Evolutionary conservation across 805 yeast species (phyloP).

Genomic region (Wickerhamomyces hampshirensis): DNA sequence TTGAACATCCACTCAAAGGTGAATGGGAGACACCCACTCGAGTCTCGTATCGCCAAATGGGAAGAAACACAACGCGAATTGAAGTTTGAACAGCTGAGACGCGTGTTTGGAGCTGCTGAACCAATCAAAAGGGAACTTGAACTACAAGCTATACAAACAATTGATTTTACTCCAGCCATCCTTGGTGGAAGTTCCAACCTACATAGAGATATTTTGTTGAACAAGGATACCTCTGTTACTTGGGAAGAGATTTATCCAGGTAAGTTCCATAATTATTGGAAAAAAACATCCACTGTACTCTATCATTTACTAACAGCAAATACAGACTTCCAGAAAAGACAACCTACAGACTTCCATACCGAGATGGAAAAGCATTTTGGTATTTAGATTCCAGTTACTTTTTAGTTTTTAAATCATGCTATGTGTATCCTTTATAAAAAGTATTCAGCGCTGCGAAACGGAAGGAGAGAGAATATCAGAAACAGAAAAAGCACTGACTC

Average conservation of each 20-base stretch:
- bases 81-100: constrained; percentile 71
- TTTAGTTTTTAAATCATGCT: neutral
- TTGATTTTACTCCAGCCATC: constrained; percentile 63
- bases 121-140: constrained; percentile 94
- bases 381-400: constrained; percentile 4
- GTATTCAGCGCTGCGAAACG: no score
- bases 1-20: constrained; percentile 48
- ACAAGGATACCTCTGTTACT: constrained; percentile 72
- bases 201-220: constrained; percentile 74
- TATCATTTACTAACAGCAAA: constrained; percentile 11
- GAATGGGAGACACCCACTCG: constrained; percentile 83
- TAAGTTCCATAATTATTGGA: constrained; percentile 16
- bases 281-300: neutral
- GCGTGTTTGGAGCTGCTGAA: constrained; percentile 88
- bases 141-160: constrained; percentile 59
- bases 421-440: no score
- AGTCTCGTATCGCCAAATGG: constrained; percentile 73
- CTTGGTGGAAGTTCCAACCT: constrained; percentile 55
- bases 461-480: no score
- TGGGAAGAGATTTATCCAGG: constrained; percentile 91
- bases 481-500: no score
- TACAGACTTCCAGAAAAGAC: constrained; percentile 38
- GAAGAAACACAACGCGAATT: constrained; percentile 66
- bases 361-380: constrained; percentile 62
- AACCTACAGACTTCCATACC: constrained; percentile 53